Conservation (phyloP, 2,329 filamentous ascomycete species). For the Paraconiothyrium sp. region DNA sequence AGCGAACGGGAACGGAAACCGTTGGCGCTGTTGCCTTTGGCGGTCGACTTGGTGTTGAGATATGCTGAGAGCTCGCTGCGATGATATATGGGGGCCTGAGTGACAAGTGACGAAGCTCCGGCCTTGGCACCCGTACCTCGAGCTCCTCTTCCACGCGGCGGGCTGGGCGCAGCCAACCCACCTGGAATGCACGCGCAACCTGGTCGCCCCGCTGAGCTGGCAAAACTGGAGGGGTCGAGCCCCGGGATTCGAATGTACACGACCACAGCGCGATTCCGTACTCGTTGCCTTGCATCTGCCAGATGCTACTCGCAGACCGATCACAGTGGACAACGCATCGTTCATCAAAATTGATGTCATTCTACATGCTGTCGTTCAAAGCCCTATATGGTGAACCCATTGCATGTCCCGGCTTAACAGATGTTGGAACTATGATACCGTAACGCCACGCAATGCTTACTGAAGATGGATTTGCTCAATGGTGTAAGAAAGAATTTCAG, state of each 20-base stretch:
- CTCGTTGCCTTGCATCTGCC: constrained; percentile 28
- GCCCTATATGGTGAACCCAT: not conserved
- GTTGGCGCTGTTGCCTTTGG: not conserved
- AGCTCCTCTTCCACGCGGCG: constrained; percentile 1
- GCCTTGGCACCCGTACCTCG: constrained; percentile 5
- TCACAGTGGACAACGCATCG: constrained; percentile 48
- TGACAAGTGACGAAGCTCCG: constrained; percentile 7
- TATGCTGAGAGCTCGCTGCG: not conserved
- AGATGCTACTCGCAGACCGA: constrained; percentile 30
- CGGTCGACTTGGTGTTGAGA: not conserved
- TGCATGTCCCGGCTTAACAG: constrained; percentile 23
- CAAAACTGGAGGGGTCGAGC: constrained; percentile 5
- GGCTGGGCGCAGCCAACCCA: not conserved
- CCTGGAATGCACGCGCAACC: constrained; percentile 7
- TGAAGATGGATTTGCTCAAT: constrained; percentile 12
- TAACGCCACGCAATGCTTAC: constrained; percentile 48
- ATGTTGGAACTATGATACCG: constrained; percentile 32
- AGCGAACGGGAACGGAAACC: not conserved
- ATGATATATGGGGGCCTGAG: not conserved
- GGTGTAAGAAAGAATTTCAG: not conserved
- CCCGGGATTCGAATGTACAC: not conserved
- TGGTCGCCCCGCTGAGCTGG: constrained; percentile 9
- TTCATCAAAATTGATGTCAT: constrained; percentile 47
- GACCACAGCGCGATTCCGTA: constrained; percentile 20
- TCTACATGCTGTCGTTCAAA: constrained; percentile 28